Conservation (phyloP, 2,329 filamentous ascomycete species). For the Ascochyta koolunga region DNA sequence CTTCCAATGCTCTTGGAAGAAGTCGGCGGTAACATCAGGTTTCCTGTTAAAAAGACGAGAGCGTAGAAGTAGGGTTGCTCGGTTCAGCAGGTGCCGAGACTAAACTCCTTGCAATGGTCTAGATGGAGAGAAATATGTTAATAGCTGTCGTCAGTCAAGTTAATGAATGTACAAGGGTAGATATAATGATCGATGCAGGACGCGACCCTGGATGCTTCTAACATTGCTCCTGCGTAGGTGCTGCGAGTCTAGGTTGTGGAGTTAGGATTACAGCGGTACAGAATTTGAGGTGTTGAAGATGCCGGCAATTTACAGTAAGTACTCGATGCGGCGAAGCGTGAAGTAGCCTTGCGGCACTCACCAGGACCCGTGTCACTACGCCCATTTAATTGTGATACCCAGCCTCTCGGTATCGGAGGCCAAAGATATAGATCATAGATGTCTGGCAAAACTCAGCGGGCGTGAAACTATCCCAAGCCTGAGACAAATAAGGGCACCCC, state of each 20-base stretch:
- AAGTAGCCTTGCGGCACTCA: not conserved
- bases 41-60: conserved; percentile 12
- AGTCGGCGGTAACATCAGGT: conserved; percentile 5
- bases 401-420: not conserved
- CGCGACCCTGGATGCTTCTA: not conserved
- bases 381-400: not conserved
- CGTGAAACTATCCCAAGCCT: not conserved
- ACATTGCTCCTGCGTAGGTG: not conserved
- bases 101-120: not conserved
- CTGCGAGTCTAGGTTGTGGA: not conserved
- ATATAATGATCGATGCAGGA: not conserved
- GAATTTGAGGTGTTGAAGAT: not conserved
- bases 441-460: not conserved
- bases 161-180: not conserved
- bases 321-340: not conserved
- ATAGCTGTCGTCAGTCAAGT: not conserved
- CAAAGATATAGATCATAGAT: not conserved
- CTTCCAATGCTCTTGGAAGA: conserved; percentile 19
- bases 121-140: not conserved
- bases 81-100: not conserved
- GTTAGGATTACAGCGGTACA: not conserved
- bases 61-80: conserved; percentile 4
- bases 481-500: not conserved
- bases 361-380: not conserved
- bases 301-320: not conserved